A percentile compares a stretch with the other conserved stretches of the same genome.
These are phyloP conservation scores for Chloropicon primus DNA, from an alignment of 139 green algal species.

Conservation along the genomic window DNA sequence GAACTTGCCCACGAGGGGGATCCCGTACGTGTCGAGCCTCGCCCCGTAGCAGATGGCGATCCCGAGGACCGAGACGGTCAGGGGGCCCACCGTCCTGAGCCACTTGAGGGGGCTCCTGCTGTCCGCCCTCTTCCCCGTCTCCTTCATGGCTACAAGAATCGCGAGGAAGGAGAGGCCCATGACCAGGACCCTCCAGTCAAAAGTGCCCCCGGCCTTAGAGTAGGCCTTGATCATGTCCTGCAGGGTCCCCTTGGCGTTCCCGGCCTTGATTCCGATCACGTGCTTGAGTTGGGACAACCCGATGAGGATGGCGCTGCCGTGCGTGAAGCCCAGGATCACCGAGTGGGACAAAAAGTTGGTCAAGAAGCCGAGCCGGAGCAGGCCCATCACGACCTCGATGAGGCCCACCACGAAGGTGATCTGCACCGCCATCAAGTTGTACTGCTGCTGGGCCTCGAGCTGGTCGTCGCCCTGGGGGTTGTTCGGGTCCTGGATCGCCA, in stretches of 20 bases:
- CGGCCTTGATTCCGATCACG: neutral
- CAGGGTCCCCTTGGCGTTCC: neutral
- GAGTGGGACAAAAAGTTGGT: constrained; percentile 72
- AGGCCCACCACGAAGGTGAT: constrained; percentile 55
- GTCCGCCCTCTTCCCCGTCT: constrained; percentile 21
- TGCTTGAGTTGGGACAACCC: constrained; percentile 35
- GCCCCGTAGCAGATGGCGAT: constrained; percentile 15
- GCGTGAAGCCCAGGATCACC: constrained; percentile 74
- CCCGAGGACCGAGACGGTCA: constrained; percentile 32
- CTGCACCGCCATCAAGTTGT: constrained; percentile 26
- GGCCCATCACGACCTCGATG: constrained; percentile 52
- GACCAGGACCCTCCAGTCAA: constrained; percentile 10
- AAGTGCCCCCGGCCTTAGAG: neutral
- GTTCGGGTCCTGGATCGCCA: constrained; percentile 37
- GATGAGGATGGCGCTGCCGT: constrained; percentile 73
- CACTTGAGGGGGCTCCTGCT: constrained; percentile 14
- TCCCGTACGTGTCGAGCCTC: neutral
- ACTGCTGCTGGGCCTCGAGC: constrained; percentile 20
- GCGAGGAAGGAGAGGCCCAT: constrained; percentile 35
- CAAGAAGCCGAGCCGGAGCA: constrained; percentile 67
- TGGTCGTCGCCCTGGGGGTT: constrained; percentile 13
- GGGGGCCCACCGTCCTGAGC: constrained; percentile 30
- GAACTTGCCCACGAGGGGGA: neutral
- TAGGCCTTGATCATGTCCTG: constrained; percentile 24
- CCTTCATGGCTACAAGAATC: constrained; percentile 33